Evolutionary conservation across 2,329 filamentous ascomycete species (phyloP).

Genomic region (Neonectria magnoliae): DNA sequence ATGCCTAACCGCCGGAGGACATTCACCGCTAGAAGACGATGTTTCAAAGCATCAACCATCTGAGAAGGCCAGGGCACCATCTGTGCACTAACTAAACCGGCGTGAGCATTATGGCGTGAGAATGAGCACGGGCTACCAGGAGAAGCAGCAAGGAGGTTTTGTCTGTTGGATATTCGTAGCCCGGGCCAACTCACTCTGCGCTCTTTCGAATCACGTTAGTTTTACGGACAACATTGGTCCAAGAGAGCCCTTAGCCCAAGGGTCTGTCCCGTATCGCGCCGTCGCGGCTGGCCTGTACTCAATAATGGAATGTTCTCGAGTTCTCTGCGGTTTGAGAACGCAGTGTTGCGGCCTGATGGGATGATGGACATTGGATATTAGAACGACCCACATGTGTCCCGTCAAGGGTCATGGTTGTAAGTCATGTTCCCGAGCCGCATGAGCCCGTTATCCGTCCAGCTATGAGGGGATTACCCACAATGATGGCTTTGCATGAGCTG

Average conservation of each 20-base stretch:
- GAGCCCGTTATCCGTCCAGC: not conserved
- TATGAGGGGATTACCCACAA: not conserved
- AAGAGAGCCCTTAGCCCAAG: not conserved
- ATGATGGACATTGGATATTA: not conserved
- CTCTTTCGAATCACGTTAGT: not conserved
- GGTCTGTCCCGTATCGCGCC: not conserved
- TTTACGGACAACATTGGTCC: not conserved
- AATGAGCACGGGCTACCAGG: not conserved
- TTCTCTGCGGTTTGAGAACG: not conserved
- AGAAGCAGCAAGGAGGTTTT: not conserved
- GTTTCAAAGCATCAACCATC: not conserved
- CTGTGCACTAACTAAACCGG: not conserved
- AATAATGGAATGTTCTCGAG: not conserved
- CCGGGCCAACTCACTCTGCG: no score
- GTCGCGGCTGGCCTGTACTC: not conserved
- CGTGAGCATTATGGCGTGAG: not conserved
- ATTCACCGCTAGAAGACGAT: not conserved
- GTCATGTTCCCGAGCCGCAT: not conserved
- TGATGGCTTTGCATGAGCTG: not conserved
- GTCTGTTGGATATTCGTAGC: not conserved
- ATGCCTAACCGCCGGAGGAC: not conserved
- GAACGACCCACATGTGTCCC: not conserved
- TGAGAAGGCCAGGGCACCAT: not conserved
- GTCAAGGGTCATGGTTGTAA: not conserved
- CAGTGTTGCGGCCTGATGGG: not conserved